Evolutionary conservation across 1,284 basidiomycete species (phyloP), one percentile per base, ranked within the genome.

Genomic region (Cutaneotrichosporon sp.): DNA sequence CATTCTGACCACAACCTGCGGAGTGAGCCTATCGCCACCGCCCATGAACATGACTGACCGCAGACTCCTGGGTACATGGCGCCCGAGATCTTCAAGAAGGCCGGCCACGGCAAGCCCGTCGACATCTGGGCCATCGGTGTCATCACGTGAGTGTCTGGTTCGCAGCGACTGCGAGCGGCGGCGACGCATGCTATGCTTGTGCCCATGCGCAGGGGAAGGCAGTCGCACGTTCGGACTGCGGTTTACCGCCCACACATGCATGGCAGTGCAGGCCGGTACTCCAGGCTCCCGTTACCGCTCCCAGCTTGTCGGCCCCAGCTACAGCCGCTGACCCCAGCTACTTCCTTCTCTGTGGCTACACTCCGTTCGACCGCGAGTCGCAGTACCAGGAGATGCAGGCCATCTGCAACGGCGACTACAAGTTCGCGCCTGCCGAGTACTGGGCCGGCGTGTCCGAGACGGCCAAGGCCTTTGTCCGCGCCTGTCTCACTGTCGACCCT

Each of bases 71-170:
- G 77, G 47, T 98, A 99, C 80, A 98, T 98, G 95, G 94, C 95
- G 70, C 95, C 95, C 0, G 95, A 97, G 79, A 97, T 99, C 70
- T 99, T 99, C 84, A 89, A 89, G 78, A 95, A 95, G 81, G 89
- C 87, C 56, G 95, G 95, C 0, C 95, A 99, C 72, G 88, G 91
- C 46, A 97, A 93, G 80, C 94, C 95, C 0, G 95, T 98, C 27
- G 95, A 97, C 75, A 84, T 98, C 66, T 97, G 93, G 93, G 93
- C 94, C 0, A 94, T 97, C 85, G 94, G 94, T 59, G 94, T 97
- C 58, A 93, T 97, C 78, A 90, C 92, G 75, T 78, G 56, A 27
- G 72, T 67, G 8, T 5, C 27, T 27, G 13, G 25, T 27, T 14
- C 18, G 38, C 38, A 9, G 9, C 18, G 38, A 18, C n/a, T 14